Conservation (phyloP, 108 stramenopile genomes). For the Schizochytrium sp. region DNA sequence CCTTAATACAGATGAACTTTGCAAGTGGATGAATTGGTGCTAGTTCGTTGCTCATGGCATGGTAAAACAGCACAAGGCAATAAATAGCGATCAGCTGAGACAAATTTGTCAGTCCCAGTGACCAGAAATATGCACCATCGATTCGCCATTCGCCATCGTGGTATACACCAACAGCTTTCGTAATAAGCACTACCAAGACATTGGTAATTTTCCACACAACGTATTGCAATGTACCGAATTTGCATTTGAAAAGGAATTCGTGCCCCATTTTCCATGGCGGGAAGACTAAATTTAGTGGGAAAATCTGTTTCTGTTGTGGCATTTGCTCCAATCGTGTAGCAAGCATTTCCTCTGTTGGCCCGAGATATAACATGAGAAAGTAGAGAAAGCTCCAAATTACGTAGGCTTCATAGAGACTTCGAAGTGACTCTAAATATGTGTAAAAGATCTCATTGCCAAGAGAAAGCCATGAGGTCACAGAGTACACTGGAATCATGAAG, state of each 20-base stretch:
- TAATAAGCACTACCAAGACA: constrained; percentile 81
- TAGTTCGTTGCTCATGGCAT: constrained; percentile 83
- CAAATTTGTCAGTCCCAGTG: constrained; percentile 78
- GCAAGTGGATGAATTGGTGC: constrained; percentile 87
- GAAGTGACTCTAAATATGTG: constrained; percentile 85
- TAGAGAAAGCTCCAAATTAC: constrained; percentile 92
- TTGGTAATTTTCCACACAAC: constrained; percentile 86
- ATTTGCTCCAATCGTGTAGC: constrained; percentile 75
- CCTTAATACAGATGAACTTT: constrained; percentile 96
- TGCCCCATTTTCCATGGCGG: constrained; percentile 49
- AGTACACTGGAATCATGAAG: constrained; percentile 91
- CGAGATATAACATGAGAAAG: constrained; percentile 89
- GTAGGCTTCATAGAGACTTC: constrained; percentile 90
- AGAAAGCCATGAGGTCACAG: constrained; percentile 90
- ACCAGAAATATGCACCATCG: constrained; percentile 84
- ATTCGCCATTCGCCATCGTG: constrained; percentile 86
- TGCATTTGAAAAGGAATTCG: constrained; percentile 60
- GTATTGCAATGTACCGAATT: constrained; percentile 81
- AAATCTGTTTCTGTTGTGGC: constrained; percentile 72
- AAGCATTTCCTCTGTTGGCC: constrained; percentile 85
- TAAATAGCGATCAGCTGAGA: constrained; percentile 91
- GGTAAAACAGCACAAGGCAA: constrained; percentile 90
- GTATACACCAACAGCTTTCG: constrained; percentile 81
- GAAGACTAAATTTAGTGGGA: constrained; percentile 69
- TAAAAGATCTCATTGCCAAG: constrained; percentile 83